Base-by-base conservation (phyloP, 768 basidiomycete genomes). In the Rhizopogon rudus region DNA sequence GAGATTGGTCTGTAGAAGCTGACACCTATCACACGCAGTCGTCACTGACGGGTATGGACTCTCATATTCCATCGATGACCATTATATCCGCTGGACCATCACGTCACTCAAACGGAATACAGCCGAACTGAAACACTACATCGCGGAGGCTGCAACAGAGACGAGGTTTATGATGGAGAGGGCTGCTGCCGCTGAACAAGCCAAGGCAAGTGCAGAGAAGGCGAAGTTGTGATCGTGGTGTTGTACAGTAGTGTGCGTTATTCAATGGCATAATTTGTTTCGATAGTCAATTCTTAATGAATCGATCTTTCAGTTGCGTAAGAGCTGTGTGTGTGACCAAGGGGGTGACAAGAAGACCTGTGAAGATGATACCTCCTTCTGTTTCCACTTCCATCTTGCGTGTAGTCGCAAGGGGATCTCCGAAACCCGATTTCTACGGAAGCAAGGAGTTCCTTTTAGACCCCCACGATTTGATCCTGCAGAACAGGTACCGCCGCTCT, bases 41-140 rank as follows among this genome's bases (percentile, higher is more conserved):
- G 94, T 97, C 0, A 79, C 84, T 1, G 92, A 96, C 60, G 96
- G 95, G 3, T 96, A 91, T 64, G 96, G 96, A 17, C 71, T 98
- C 31, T 83, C 91, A 33, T 98, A 99, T 71, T 79, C 91, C 3
- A 95, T 99, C 64, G 90, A 86, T 33, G 84, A 91, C 56, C 72
- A 85, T 50, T 86, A 87, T 60, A 81, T 98, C 54, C 84, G 91
- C 46, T 98, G 93, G 92, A 93, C 90, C 51, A 87, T 97, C 61
- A 96, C 94, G 60, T 87, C 86, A 52, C 58, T 78, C 61, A 86
- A 83, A 71, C 43, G 74, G 49, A 67, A 76, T 35, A 80, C 79
- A 46, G 81, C 68, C 55, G 78, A 74, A 70, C 73, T 83, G 63
- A 80, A 74, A 67, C 82, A 91, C 62, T 91, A 86, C 65, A 72